A percentile compares a stretch with the other conserved stretches of the same genome.
phyloP scores from a whole-genome alignment of 306 rosid genomes.

The Gynostemma pentaphyllum region DNA sequence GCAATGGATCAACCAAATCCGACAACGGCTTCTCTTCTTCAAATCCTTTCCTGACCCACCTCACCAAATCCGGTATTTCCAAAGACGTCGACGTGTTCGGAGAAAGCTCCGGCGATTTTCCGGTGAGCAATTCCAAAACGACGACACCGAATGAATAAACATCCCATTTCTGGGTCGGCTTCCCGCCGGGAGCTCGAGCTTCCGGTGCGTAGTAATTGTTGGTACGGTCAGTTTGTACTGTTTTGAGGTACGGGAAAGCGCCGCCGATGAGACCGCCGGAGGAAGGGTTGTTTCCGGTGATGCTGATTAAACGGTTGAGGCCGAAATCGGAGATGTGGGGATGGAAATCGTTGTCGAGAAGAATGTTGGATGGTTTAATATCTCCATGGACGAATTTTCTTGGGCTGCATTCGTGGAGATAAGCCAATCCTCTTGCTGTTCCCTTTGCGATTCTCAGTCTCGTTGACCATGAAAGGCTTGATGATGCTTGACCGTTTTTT shows the following conservation, averaged over 20 bases:
- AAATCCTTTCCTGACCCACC: slow-evolving; percentile 89
- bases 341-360: slow-evolving; percentile 64
- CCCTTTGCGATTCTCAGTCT: slow-evolving; percentile 72
- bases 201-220: slow-evolving; percentile 85
- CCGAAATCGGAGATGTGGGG: slow-evolving; percentile 85
- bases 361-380: slow-evolving; percentile 89
- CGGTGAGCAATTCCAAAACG: slow-evolving; percentile 76
- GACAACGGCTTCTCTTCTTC: slow-evolving; percentile 83
- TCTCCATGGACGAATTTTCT: slow-evolving; percentile 93
- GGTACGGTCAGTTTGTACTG: slow-evolving; percentile 53
- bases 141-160: slow-evolving; percentile 84
- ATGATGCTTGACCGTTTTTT: slow-evolving; percentile 60
- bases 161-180: slow-evolving; percentile 90
- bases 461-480: slow-evolving; percentile 68
- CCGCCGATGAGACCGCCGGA: slow-evolving; percentile 87
- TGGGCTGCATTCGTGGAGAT: slow-evolving; percentile 96
- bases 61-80: slow-evolving; percentile 72
- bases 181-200: slow-evolving; percentile 50
- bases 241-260: slow-evolving; percentile 66
- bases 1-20: slow-evolving; percentile 74
- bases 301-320: slow-evolving; percentile 60
- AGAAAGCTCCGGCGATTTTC: slow-evolving; percentile 84
- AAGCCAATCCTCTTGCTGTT: slow-evolving; percentile 85
- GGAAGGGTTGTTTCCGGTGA: slow-evolving; percentile 88
- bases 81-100: slow-evolving; percentile 73